Conservation (phyloP, 1,284 basidiomycete species). For the Heterobasidion occidentale region DNA sequence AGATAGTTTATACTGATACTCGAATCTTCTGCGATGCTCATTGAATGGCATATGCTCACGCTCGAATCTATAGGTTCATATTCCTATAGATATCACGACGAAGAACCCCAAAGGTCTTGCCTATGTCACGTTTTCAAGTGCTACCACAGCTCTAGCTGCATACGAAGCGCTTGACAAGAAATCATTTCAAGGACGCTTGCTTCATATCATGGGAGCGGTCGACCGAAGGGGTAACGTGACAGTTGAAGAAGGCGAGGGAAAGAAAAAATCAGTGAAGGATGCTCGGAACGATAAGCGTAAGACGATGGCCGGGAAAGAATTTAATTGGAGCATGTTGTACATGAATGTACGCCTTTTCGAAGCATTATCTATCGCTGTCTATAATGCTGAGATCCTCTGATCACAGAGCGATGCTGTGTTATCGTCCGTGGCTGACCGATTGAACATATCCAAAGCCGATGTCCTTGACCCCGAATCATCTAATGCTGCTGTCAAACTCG, state of each 20-base stretch:
- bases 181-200: slow-evolving; percentile 86
- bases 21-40: slow-evolving; percentile 13
- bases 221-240: slow-evolving; percentile 47
- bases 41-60: slow-evolving; percentile 5
- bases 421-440: slow-evolving; percentile 29
- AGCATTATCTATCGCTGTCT: slow-evolving; percentile 9
- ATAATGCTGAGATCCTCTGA: not conserved
- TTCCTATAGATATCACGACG: slow-evolving; percentile 65
- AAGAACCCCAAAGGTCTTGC: slow-evolving; percentile 78
- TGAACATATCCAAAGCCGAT: slow-evolving; percentile 64
- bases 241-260: slow-evolving; percentile 30
- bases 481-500: slow-evolving; percentile 87
- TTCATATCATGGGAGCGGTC: slow-evolving; percentile 86
- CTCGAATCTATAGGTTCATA: slow-evolving; percentile 56
- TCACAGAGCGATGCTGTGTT: slow-evolving; percentile 49
- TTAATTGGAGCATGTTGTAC: slow-evolving; percentile 95
- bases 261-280: slow-evolving; percentile 55
- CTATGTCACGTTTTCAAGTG: slow-evolving; percentile 71
- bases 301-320: slow-evolving; percentile 70
- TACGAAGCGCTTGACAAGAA: slow-evolving; percentile 76
- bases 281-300: slow-evolving; percentile 70
- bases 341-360: slow-evolving; percentile 70
- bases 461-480: slow-evolving; percentile 75
- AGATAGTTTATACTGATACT: slow-evolving; percentile 37
- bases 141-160: slow-evolving; percentile 67